Evolutionary conservation across 306 rosid species (phyloP).

Genomic region (Adenanthera pavonina): DNA sequence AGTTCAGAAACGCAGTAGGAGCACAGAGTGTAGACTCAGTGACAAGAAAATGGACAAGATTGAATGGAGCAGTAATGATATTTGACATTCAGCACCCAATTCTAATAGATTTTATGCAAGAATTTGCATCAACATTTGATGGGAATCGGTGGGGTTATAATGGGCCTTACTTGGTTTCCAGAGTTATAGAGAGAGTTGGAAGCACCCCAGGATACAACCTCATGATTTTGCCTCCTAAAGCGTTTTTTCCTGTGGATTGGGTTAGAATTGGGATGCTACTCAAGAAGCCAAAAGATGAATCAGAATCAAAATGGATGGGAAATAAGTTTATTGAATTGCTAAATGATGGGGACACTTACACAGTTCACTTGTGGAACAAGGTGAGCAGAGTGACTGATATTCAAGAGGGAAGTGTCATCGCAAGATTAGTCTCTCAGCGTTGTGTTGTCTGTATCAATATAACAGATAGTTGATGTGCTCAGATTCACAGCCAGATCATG

Average conservation of each 20-base stretch:
- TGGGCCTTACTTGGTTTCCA: conserved; percentile 73
- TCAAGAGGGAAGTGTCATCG: not conserved
- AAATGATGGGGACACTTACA: conserved; percentile 43
- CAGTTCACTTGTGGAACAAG: conserved; percentile 67
- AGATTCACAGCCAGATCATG: not conserved
- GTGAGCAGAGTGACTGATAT: conserved; percentile 38
- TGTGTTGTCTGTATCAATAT: conserved; percentile 14
- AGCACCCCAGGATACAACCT: conserved; percentile 44
- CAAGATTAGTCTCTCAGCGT: conserved; percentile 4
- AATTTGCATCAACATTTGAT: conserved; percentile 62
- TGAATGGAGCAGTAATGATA: conserved; percentile 63
- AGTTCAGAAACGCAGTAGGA: conserved; percentile 59
- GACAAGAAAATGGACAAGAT: conserved; percentile 55
- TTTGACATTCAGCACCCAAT: conserved; percentile 67
- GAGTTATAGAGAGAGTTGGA: conserved; percentile 52
- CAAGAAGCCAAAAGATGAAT: conserved; percentile 43
- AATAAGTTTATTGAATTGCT: conserved; percentile 45
- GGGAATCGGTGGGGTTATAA: conserved; percentile 69
- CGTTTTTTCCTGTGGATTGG: conserved; percentile 71
- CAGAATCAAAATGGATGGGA: conserved; percentile 45
- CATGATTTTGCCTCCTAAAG: conserved; percentile 49
- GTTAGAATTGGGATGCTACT: conserved; percentile 43
- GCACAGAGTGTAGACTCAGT: conserved; percentile 55
- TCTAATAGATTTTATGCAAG: conserved; percentile 57
- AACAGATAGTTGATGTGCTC: not conserved